Base-by-base conservation (phyloP, 2,329 filamentous ascomycete species). In the Aurifilum marmelostoma region DNA sequence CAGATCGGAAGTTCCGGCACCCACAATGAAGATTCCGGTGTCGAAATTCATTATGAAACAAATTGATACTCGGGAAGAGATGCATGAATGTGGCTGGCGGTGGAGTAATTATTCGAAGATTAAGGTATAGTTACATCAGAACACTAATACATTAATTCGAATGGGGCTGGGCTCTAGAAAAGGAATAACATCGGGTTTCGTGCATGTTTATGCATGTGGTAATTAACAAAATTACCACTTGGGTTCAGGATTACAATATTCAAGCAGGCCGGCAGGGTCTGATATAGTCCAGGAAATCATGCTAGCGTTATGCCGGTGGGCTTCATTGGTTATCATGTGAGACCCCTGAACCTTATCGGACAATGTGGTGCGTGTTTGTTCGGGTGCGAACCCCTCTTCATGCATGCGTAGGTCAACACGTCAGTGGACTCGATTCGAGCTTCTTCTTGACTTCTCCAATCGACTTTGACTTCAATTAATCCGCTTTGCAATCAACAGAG, bases 1-100 rank as follows among this genome's bases (percentile, higher is more conserved):
- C 3, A 86, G 79, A 34, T 84, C 84, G 71, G 84, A 87, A 8
- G 82, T 29, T 81, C 84, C 84, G 11, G 78, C 83, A 21, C 84
- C 83, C 24, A 84, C 72, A 41, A 81, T 75, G n/a, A 79, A 68
- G n/a, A 81, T 75, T 24, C n/a, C 50, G 27, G 37, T 50, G n/a
- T 63, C 63, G 5, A 21, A 47, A 24, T 63, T 66, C 56, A 59
- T 59, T 59, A 3, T 37, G 56, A 11, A 37, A 27, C 16, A 59
- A 29, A n/a, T 37, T 4, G 18, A 14, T 8, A 59, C 29, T n/a
- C 2, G 21, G n/a, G 2, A 59, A 34, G 56, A 59, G 1, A 16
- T 37, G 56, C 56, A 34, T 59, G 18, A n/a, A 32, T 2, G 18
- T n/a, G 4, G 12, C 29, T 18, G 12, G 54, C 16, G 6, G 2